Base-by-base conservation (phyloP, 768 basidiomycete species). In the Gloeopeniophorella convolvens region DNA sequence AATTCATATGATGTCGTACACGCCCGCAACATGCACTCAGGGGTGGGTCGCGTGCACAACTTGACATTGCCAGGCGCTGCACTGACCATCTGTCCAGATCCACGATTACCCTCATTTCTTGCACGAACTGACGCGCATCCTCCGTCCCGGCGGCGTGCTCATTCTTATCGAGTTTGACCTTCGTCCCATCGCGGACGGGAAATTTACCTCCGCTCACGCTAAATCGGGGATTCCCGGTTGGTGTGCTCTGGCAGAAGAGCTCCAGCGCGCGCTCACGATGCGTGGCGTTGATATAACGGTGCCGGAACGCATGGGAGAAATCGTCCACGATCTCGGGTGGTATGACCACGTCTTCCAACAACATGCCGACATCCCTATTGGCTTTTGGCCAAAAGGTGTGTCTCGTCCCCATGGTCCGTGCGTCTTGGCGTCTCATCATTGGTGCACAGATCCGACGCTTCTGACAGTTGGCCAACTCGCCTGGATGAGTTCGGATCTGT, bases 401-500 rank as follows among this genome's bases (percentile, higher is more conserved):
- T 51, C 9, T 37, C 24, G 42, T 41, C 42, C 16, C 24, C 42
- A 47, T 47, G 54, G 35, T 51, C 48, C 27, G n/a, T 27, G 36
- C 51, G 48, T 30, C 31, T 16, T 47, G 30, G n/a, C 48, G 18
- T 47, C 34, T 49, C 18, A 46, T 59, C 43, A 39, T 30, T 37
- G 23, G 36, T 28, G 42, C 51, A 16, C 42, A 85, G 83, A 85
- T 63, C 70, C 72, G 7, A 66, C 74, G 45, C 70, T 76, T 30
- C 71, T 85, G 30, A 83, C 80, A 20, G 74, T 83, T 42, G 83
- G 82, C 6, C 82, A 85, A 58, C 65, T 85, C 18, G 80, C 82
- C 33, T 85, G 84, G 84, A 78, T 85, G 79, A 77, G 79, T 54
- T 79, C 78, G 58, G 84, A 85, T 56, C 70, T 77, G 20, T 72